These are phyloP conservation scores for Stachybotrys elegans DNA, from an alignment of 2,329 filamentous ascomycete species.

Conservation along the genomic window DNA sequence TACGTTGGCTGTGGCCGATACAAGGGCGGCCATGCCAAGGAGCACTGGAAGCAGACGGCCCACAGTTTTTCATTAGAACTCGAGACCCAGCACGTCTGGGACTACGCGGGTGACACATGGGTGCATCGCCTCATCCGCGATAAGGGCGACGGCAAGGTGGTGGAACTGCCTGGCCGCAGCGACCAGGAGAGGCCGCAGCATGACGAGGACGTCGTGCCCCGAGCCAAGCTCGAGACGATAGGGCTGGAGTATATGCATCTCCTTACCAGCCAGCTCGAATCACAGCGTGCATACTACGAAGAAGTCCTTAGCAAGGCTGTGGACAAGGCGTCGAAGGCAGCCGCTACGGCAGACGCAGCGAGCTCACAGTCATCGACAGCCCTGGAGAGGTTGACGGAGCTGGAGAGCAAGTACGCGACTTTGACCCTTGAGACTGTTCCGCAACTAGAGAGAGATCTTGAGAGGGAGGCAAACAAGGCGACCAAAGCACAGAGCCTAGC, in stretches of 20 bases:
- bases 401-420: slow-evolving; percentile 43
- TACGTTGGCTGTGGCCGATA: slow-evolving; percentile 92
- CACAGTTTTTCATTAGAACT: slow-evolving; percentile 94
- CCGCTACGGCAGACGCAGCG: slow-evolving; percentile 60
- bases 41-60: slow-evolving; percentile 83
- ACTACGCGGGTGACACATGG: slow-evolving; percentile 93
- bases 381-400: slow-evolving; percentile 39
- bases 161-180: slow-evolving; percentile 70
- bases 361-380: slow-evolving; percentile 43
- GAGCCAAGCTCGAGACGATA: slow-evolving; percentile 68
- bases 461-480: slow-evolving; percentile 62
- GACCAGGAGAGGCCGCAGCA: slow-evolving; percentile 25
- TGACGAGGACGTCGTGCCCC: slow-evolving; percentile 64
- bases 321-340: slow-evolving; percentile 78
- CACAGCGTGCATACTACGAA: slow-evolving; percentile 89
- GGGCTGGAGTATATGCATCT: slow-evolving; percentile 93
- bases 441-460: slow-evolving; percentile 66
- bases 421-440: slow-evolving; percentile 55
- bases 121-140: slow-evolving; percentile 93
- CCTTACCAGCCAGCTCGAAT: slow-evolving; percentile 86
- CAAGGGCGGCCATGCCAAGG: slow-evolving; percentile 87
- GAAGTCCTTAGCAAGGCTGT: slow-evolving; percentile 84
- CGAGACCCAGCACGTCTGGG: slow-evolving; percentile 93
- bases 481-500: slow-evolving; percentile 72
- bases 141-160: slow-evolving; percentile 86